Base-by-base conservation (phyloP, 208 protist genomes). In the Novymonas esmeraldas region DNA sequence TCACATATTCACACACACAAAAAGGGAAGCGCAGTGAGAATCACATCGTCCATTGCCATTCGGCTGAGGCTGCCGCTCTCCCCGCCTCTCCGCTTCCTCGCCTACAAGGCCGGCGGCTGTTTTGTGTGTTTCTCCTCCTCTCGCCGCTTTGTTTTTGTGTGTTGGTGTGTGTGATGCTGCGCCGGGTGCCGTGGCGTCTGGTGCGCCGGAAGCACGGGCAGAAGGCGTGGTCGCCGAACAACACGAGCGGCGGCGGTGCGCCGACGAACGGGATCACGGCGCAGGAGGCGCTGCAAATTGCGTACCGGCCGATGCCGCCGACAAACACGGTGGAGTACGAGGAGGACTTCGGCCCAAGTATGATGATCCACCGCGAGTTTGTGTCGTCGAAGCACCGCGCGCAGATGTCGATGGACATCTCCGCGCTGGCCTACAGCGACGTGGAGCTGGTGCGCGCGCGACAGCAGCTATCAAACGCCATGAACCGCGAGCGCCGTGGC, bases 291-390 rank as follows among this genome's bases (percentile, higher is more conserved):
- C 75, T 90, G 34, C 81, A 93, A 39, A 90, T 95, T 39, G 83
- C 81, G 13, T 93, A 95, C 75, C 87, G 90, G 14, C 90, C 90
- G 10, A 85, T 94, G 86, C 90, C 90, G 38, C 76, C 68, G 22
- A 55, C 61, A 16, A 76, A 91, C 33, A 93, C 85, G 24, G 90
- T 95, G 0, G 87, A 95, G 76, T 92, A 93, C 74, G 87, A 95
- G 64, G 87, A 95, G 61, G 90, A 95, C 66, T 95, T 91, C 68
- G 87, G 87, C 14, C 71, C 67, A 49, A 94, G 85, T 57, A 73
- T 95, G 68, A 90, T 94, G 72, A 87, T 95, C 31, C 90, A 95
- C 59, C 90, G 90, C 44, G 87, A 95, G 79, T 95, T 86, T 46
- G 70, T 95, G 33, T 89, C 90, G 14, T 73, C 82, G 41, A 76